phyloP scores from a whole-genome alignment of 2,329 filamentous ascomycete species.

The Cladosporium sp. region DNA sequence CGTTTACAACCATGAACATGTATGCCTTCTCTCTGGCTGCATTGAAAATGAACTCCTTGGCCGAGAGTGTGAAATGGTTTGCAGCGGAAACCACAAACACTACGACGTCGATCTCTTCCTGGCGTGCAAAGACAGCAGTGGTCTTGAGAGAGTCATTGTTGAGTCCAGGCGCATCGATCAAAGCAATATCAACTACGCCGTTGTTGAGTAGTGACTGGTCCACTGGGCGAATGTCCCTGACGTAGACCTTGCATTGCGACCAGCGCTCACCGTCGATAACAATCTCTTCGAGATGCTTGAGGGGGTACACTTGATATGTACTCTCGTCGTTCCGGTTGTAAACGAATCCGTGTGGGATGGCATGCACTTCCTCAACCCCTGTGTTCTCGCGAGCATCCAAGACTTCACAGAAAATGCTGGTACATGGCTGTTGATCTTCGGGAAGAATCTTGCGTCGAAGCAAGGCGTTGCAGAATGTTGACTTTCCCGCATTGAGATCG shows the following conservation, averaged over 20 bases:
- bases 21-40: conserved; percentile 96
- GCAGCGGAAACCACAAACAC: conserved; percentile 97
- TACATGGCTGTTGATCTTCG: conserved; percentile 96
- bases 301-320: conserved; percentile 80
- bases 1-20: conserved; percentile 98
- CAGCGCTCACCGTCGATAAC: conserved; percentile 85
- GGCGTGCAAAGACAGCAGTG: conserved; percentile 90
- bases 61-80: conserved; percentile 95
- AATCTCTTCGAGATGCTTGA: conserved; percentile 78
- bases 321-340: conserved; percentile 91
- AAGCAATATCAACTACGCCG: conserved; percentile 92
- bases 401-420: conserved; percentile 97
- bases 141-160: conserved; percentile 97
- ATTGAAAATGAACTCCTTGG: conserved; percentile 96
- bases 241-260: conserved; percentile 93
- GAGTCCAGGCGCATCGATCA: conserved; percentile 92
- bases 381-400: conserved; percentile 87
- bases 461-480: conserved; percentile 97
- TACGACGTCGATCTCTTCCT: conserved; percentile 98
- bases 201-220: conserved; percentile 96
- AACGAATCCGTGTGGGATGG: conserved; percentile 71
- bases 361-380: conserved; percentile 90
- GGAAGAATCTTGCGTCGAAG: conserved; percentile 86
- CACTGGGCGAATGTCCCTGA: conserved; percentile 81
- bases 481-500: conserved; percentile 95